A percentile compares a stretch with the other conserved stretches of the same genome.
Conservation (phyloP, 495 filamentous ascomycete genomes). For the Baudoinia panamericana region DNA sequence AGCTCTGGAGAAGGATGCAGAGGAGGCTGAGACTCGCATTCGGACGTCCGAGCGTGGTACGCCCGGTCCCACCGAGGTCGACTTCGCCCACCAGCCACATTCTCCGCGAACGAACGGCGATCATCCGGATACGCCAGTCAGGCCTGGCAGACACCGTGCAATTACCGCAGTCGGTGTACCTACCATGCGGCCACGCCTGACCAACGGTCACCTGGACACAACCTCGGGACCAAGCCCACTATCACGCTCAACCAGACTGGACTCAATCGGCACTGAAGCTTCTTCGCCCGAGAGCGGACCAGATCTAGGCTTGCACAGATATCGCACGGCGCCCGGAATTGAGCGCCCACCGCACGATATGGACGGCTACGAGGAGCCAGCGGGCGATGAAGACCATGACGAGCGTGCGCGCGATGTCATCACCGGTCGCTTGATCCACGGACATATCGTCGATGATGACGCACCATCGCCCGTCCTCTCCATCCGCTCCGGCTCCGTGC, state of each 20-base stretch:
- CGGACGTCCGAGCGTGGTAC: constrained; percentile 34
- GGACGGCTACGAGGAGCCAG: constrained; percentile 20
- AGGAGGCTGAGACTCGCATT: constrained; percentile 5
- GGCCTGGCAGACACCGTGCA: neutral
- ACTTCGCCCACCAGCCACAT: constrained; percentile 34
- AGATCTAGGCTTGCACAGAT: neutral
- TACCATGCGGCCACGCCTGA: constrained; percentile 2
- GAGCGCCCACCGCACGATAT: constrained; percentile 10
- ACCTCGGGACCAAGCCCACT: constrained; percentile 18
- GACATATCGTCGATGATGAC: constrained; percentile 91
- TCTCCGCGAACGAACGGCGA: constrained; percentile 2
- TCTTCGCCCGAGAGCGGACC: neutral
- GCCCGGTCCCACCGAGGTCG: constrained; percentile 70
- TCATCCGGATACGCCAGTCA: neutral
- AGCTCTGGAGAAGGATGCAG: constrained; percentile 11
- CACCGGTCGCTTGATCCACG: constrained; percentile 83
- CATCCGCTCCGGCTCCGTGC: constrained; percentile 43
- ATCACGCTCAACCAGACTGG: constrained; percentile 7
- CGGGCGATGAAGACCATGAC: constrained; percentile 62
- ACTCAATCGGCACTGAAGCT: constrained; percentile 5
- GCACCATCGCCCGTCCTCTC: constrained; percentile 66
- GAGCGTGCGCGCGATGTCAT: constrained; percentile 79
- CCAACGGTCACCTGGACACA: neutral
- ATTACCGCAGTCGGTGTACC: neutral
- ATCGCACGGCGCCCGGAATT: constrained; percentile 9